Conservation (phyloP, 2,329 filamentous ascomycete genomes). For the Pseudogymnoascus pannorum region DNA sequence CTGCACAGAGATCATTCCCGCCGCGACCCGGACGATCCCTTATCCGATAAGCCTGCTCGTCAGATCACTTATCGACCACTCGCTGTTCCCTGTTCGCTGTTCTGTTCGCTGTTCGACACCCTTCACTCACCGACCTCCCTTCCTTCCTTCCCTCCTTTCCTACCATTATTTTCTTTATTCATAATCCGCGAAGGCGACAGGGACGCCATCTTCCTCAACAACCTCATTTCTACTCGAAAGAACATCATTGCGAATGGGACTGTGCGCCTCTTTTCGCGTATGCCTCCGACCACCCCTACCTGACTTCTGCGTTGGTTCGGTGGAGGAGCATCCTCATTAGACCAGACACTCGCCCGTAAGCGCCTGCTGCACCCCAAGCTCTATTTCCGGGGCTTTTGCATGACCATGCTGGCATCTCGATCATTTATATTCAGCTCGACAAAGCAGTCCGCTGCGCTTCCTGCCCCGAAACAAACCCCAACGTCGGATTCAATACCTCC, state of each 20-base stretch:
- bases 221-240: not conserved
- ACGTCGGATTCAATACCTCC: not conserved
- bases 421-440: constrained; percentile 21
- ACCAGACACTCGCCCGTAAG: not conserved
- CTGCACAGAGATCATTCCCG: not conserved
- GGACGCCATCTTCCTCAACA: not conserved
- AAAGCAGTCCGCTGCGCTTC: not conserved
- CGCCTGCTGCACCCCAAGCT: not conserved
- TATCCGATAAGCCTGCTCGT: constrained; percentile 4
- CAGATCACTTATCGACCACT: not conserved
- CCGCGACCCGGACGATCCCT: not conserved
- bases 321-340: constrained; percentile 2
- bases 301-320: not conserved
- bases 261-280: constrained; percentile 5
- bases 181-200: not conserved
- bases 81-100: too few species aligned
- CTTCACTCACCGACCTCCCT: not conserved
- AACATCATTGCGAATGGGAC: constrained; percentile 1
- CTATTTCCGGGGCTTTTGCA: not conserved
- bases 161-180: not conserved
- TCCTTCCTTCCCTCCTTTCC: not conserved
- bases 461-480: not conserved
- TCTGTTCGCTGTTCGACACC: not conserved
- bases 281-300: not conserved
- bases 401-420: constrained; percentile 23